Base-by-base conservation (phyloP, 2,329 filamentous ascomycete species). In the Macrophomina pseudophaseolina region DNA sequence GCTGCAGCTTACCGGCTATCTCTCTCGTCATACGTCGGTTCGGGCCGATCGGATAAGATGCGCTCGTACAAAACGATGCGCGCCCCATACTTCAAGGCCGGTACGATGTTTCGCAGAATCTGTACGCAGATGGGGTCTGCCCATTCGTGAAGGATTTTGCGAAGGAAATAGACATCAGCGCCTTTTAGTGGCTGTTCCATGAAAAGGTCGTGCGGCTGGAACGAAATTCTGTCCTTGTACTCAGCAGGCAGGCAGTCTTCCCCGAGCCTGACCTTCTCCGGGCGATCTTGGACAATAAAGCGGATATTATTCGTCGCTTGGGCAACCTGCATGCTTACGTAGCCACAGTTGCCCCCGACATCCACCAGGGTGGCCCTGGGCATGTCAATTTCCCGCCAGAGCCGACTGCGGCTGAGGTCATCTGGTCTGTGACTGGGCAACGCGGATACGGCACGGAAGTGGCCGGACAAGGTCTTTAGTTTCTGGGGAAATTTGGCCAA, bases 121-220 rank as follows among this genome's bases (percentile, higher is more conserved):
- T 70, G 68, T 14, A 71, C 72, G 59, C 75, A 77, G 32, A 74
- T 69, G 7, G 72, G 62, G 60, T 79, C 77, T 0, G 75, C 71
- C 78, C 77, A 79, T 68, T 79, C 75, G 46, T 79, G 77, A 67
- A 78, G 78, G 51, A 79, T 76, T 18, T 74, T 71, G 9, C 76
- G 74, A 64, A 80, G 76, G 66, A 76, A 79, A 69, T 79, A 80
- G 2, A 68, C 68, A 18, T 71, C 70, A 6, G 78, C 78, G 1
- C 74, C 75, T 74, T 71, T 73, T n/a, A 79, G 66, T 0, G 74
- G 72, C 64, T 78, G 73, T 30, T 59, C 53, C 3, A 59, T 56
- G 66, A 74, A 76, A 58, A 77, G 73, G 59, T 74, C 68, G 68
- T 76, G 66, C 9, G 16, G 9, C 40, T 11, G 8, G 12, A 44